phyloP scores from a whole-genome alignment of 176 grass and related monocot genomes.

The Olyra latifolia region DNA sequence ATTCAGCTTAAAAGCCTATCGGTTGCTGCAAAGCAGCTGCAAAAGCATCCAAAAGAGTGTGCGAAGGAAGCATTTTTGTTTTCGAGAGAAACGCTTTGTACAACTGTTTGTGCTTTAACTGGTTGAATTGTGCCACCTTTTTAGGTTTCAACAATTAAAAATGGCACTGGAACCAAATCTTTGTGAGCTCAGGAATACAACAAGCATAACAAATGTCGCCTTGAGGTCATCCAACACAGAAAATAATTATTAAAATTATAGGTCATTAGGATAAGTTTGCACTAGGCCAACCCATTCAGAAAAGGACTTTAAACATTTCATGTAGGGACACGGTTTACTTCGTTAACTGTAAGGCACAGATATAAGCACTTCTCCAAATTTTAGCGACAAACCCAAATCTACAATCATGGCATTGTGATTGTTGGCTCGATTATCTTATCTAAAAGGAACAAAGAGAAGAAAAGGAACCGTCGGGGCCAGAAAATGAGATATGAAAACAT shows the following conservation, averaged over 20 bases:
- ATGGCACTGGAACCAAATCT: background rate
- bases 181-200: slow-evolving; percentile 12
- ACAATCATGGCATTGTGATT: background rate
- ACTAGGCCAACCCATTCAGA: background rate
- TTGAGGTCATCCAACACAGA: background rate
- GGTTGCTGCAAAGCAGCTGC: too few species aligned
- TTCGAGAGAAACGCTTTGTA: background rate
- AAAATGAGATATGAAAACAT: slow-evolving; percentile 28
- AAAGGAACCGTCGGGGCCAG: background rate
- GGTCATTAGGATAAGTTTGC: background rate
- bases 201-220: background rate
- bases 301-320: background rate
- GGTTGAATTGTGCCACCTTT: background rate
- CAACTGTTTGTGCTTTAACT: background rate
- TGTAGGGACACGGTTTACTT: background rate
- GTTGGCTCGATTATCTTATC: slow-evolving; percentile 14
- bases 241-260: background rate
- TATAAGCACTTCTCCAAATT: background rate
- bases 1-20: too few species aligned
- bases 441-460: slow-evolving; percentile 1
- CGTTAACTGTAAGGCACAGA: slow-evolving; percentile 4
- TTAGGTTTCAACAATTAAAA: slow-evolving; percentile 2
- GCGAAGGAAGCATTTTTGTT: background rate
- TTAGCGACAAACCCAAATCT: slow-evolving; percentile 27
- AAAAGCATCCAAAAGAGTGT: background rate